Percentiles rank a stretch among this genome's conserved stretches.
Evolutionary conservation across 2,329 filamentous ascomycete genomes (phyloP).

Genomic region (Colletotrichum limetticola): DNA sequence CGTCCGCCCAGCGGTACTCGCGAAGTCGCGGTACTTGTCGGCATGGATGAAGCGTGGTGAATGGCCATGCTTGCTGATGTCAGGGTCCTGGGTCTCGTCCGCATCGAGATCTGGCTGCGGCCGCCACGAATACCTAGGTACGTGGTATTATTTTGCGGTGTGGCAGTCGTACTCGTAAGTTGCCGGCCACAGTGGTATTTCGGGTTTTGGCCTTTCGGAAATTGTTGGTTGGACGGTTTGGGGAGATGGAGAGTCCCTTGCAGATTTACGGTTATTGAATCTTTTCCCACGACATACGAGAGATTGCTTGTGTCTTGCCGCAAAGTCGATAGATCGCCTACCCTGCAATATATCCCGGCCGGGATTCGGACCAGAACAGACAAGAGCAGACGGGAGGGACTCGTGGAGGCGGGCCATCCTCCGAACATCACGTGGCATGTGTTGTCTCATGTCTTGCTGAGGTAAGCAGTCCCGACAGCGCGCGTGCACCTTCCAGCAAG

Average conservation of each 20-base stretch:
- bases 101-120: constrained; percentile 30
- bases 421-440: constrained; percentile 12
- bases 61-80: constrained; percentile 28
- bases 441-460: not conserved
- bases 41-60: constrained; percentile 21
- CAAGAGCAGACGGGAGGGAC: not conserved
- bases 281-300: not conserved
- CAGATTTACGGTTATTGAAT: constrained; percentile 2
- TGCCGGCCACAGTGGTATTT: not conserved
- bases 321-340: not conserved
- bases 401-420: not conserved
- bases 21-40: constrained; percentile 26
- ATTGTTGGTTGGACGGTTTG: not conserved
- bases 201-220: not conserved
- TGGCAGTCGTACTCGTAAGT: no score
- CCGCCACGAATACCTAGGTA: not conserved
- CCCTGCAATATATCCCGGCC: not conserved
- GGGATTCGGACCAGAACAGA: not conserved
- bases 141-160: no score
- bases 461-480: constrained; percentile 6
- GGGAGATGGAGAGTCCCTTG: not conserved
- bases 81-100: constrained; percentile 33
- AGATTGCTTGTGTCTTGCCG: not conserved
- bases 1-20: constrained; percentile 16
- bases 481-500: not conserved